Evolutionary conservation across 1,284 basidiomycete species (phyloP).

Genomic region (Puccinia coronata): DNA sequence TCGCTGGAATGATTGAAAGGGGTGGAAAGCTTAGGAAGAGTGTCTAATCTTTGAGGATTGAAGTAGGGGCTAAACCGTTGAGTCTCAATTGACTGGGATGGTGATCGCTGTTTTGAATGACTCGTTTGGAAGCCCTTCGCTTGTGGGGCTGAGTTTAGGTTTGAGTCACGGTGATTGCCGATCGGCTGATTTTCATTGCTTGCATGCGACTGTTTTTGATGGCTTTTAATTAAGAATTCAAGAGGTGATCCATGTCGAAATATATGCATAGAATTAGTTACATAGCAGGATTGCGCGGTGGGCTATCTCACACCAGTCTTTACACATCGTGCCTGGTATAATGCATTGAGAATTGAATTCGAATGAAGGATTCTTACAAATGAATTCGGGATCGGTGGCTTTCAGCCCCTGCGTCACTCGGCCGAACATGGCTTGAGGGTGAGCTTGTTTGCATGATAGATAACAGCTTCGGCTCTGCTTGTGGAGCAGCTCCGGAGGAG

Average conservation of each 20-base stretch:
- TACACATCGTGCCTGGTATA: no score
- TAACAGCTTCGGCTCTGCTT: background rate
- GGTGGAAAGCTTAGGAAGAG: slow-evolving; percentile 19
- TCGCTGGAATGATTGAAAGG: background rate
- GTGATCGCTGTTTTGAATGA: background rate
- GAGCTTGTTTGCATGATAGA: slow-evolving; percentile 18
- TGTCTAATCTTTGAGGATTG: background rate
- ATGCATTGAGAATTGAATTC: slow-evolving; percentile 5
- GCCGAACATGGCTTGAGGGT: background rate
- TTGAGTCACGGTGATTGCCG: background rate
- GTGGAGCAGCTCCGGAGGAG: slow-evolving; percentile 1
- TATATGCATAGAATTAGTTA: background rate
- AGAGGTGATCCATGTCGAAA: background rate
- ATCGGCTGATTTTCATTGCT: slow-evolving; percentile 22
- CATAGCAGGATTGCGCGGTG: background rate
- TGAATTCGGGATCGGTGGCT: slow-evolving; percentile 13
- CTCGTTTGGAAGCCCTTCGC: background rate
- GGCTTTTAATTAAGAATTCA: slow-evolving; percentile 27
- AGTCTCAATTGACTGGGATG: background rate
- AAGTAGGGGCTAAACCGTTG: slow-evolving; percentile 23
- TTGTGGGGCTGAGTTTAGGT: slow-evolving; percentile 14
- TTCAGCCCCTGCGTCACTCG: slow-evolving; percentile 21
- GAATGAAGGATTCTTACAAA: slow-evolving; percentile 13
- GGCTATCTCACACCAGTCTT: slow-evolving; percentile 19
- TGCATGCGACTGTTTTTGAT: slow-evolving; percentile 18